A percentile compares a stretch with the other conserved stretches of the same genome.
phyloP scores from a whole-genome alignment of 257 asterid species.

The Petrea volubilis region DNA sequence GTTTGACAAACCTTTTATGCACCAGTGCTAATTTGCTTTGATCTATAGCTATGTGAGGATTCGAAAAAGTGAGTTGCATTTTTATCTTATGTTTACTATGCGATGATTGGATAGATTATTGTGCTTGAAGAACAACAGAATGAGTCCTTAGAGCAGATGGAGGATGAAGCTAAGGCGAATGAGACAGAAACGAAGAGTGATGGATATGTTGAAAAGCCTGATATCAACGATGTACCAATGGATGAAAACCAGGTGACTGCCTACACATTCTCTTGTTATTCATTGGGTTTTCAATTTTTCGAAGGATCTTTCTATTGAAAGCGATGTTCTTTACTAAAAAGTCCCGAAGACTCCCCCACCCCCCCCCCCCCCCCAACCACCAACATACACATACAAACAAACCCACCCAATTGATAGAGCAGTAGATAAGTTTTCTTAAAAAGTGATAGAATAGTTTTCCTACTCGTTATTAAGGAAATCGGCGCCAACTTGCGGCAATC shows the following conservation, averaged over 20 bases:
- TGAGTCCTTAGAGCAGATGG: constrained; percentile 63
- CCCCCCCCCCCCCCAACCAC: too few relatives aligned
- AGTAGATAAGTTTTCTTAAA: background rate
- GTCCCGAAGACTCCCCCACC: too few relatives aligned
- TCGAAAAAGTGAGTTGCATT: background rate
- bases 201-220: constrained; percentile 77
- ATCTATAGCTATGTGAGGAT: constrained; percentile 3
- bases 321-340: background rate
- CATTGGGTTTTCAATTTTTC: background rate
- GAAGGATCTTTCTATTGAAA: background rate
- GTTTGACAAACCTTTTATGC: background rate
- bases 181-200: constrained; percentile 58
- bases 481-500: too few relatives aligned
- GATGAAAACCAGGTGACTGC: constrained; percentile 63
- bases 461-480: background rate
- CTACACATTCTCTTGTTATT: background rate
- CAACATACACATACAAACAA: too few relatives aligned
- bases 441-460: background rate
- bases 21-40: background rate
- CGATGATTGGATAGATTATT: constrained; percentile 48
- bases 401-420: background rate
- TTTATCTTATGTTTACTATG: constrained; percentile 9
- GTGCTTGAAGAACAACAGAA: constrained; percentile 81
- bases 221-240: constrained; percentile 78
- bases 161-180: constrained; percentile 61